phyloP scores from a whole-genome alignment of 2,329 filamentous ascomycete genomes.

The Sporothrix phasma region DNA sequence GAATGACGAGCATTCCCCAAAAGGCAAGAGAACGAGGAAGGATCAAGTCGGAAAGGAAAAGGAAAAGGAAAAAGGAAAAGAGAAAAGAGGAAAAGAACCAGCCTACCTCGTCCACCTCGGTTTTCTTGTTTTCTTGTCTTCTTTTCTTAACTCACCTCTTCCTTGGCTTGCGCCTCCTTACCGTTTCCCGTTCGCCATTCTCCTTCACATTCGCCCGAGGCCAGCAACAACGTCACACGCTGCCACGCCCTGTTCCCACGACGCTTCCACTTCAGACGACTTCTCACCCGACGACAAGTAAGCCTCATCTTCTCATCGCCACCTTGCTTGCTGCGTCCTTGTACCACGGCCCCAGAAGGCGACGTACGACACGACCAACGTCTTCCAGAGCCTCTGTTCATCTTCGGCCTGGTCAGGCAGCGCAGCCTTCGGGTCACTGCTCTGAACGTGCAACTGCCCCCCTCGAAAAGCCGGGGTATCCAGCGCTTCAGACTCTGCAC shows the following conservation, averaged over 20 bases:
- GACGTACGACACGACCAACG: neutral
- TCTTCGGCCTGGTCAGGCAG: neutral
- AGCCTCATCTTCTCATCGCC: too few relatives aligned
- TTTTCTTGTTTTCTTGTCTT: neutral
- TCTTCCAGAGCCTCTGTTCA: neutral
- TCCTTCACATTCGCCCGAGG: neutral
- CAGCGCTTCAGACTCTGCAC: too few relatives aligned
- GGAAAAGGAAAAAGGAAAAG: neutral
- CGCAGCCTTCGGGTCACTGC: neutral
- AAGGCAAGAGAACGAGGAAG: neutral
- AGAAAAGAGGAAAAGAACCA: neutral
- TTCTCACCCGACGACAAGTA: neutral
- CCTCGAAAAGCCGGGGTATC: neutral
- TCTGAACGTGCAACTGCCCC: neutral
- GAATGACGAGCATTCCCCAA: neutral
- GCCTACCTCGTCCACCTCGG: neutral
- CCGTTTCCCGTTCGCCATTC: neutral
- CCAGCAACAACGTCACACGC: neutral
- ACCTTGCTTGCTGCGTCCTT: neutral
- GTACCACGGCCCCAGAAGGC: neutral
- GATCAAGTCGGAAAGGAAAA: neutral
- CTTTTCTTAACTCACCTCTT: neutral
- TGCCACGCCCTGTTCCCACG: neutral
- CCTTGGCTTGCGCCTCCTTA: neutral
- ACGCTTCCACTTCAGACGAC: neutral